Evolutionary conservation across 192 early-diverging fungal species (phyloP).

Genomic region (Jimgerdemannia flammicorona): DNA sequence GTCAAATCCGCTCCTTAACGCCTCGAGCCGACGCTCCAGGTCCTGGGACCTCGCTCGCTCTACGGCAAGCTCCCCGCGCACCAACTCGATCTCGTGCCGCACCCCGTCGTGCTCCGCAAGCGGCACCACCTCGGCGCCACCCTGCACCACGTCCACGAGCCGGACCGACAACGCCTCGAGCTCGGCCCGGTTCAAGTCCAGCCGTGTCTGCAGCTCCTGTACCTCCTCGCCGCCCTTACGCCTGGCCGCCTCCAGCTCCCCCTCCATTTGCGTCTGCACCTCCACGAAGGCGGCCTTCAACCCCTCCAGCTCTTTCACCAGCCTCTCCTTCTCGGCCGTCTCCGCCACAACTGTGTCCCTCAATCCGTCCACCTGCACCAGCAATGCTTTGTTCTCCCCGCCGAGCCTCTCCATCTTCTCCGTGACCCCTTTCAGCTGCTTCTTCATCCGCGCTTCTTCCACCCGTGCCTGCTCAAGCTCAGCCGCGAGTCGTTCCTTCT

Average conservation of each 20-base stretch:
- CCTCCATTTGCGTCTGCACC: neutral
- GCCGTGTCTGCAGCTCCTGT: neutral
- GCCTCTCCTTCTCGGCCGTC: neutral
- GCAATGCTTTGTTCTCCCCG: neutral
- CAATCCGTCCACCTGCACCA: neutral
- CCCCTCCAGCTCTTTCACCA: neutral
- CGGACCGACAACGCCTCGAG: no score
- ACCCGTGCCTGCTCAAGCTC: neutral
- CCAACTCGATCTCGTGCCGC: neutral
- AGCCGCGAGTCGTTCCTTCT: neutral
- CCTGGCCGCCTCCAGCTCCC: neutral
- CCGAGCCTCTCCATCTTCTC: neutral
- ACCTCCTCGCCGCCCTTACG: neutral
- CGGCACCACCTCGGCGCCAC: neutral
- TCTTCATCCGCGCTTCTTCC: neutral
- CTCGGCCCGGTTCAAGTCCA: neutral
- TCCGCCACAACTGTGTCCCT: neutral
- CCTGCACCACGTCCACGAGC: neutral
- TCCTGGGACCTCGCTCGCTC: neutral
- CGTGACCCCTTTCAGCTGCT: neutral
- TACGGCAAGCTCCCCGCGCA: neutral
- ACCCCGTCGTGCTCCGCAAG: no score
- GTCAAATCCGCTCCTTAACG: constrained; percentile 1
- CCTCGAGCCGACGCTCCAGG: constrained; percentile 7
- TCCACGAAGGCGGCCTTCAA: neutral